Evolutionary conservation across 305 asterid species (phyloP), one percentile per base, ranked within the genome.

Genomic region (Fraxinus xanthoxyloides): DNA sequence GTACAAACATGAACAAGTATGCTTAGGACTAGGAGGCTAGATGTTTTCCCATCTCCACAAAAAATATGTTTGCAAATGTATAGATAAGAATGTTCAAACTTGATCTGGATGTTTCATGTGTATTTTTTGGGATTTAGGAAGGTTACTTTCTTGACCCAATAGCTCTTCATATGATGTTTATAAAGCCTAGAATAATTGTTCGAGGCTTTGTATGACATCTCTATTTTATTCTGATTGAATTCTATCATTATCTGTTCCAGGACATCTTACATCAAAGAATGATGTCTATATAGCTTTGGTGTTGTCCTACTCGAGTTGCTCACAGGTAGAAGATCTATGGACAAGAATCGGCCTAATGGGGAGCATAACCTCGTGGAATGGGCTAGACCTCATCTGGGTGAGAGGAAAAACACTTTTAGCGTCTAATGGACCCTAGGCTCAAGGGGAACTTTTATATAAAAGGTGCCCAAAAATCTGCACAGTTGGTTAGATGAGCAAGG

Each of bases 401-500:
- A 95, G 84, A 90, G 92, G 87, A 91, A 90, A 35, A 7, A 36
- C 92, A 92, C 78, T 94, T 94, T 85, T 94, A 92, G 40, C 91
- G 97, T 34, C 40, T 95, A 82, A 90, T 95, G 89, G 99, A 95
- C 85, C 98, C 98, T 30, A 91, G 95, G 30, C 96, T 95, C 0
- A 97, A 95, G 83, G 99, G 98, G 10, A 97, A 92, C 81, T 95
- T 95, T 67, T 95, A 97, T 0, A 87, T 95, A 46, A 92, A 90
- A 89, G 99, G 98, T 61, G 97, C 99, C 80, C 99, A 93, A 78
- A 94, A 92, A 85, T 98, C 98, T 51, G 98, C 98, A 7, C 98
- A 94, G 67, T 73, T 95, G 87, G 99, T 97, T 6, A 94, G 46
- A 38, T 38, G 12, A n/a, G 21, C 67, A 56, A 1, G 26, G 12